Evolutionary conservation across 306 rosid species (phyloP).

Genomic region (Dalbergia oliveri): DNA sequence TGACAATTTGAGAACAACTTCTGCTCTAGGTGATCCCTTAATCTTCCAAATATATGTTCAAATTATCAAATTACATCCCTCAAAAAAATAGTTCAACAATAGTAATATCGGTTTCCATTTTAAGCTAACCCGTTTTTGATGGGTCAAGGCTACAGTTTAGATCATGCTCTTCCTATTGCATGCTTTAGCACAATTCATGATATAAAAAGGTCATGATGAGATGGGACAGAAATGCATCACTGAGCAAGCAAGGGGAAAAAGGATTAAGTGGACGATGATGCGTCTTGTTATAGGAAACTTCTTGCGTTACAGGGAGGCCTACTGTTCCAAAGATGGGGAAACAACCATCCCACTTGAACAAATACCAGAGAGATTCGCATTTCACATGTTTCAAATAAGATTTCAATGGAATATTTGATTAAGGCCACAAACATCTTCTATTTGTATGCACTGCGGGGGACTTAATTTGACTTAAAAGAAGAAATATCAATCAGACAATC

Average conservation of each 20-base stretch:
- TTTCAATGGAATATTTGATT: constrained; percentile 66
- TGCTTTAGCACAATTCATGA: background rate
- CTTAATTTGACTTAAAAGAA: constrained; percentile 46
- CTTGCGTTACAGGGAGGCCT: background rate
- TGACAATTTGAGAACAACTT: no score
- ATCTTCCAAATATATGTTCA: no score
- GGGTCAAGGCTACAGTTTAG: constrained; percentile 22
- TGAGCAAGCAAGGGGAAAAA: constrained; percentile 6
- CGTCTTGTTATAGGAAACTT: constrained; percentile 15
- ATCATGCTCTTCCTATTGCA: background rate
- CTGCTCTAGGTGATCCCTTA: no score
- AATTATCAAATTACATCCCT: no score
- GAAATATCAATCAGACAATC: constrained; percentile 24
- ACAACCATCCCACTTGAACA: constrained; percentile 7
- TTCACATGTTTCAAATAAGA: constrained; percentile 45
- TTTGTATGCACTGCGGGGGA: constrained; percentile 30
- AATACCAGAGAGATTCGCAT: background rate
- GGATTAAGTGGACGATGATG: constrained; percentile 13
- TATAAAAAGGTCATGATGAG: background rate
- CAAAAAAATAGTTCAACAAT: background rate
- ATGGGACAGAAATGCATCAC: background rate
- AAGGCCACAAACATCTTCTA: constrained; percentile 49
- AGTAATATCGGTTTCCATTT: constrained; percentile 1
- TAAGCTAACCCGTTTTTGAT: constrained; percentile 4
- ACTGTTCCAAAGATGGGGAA: constrained; percentile 17